Base-by-base conservation (phyloP, 176 grass and related monocot species). In the Oryza longistaminata region DNA sequence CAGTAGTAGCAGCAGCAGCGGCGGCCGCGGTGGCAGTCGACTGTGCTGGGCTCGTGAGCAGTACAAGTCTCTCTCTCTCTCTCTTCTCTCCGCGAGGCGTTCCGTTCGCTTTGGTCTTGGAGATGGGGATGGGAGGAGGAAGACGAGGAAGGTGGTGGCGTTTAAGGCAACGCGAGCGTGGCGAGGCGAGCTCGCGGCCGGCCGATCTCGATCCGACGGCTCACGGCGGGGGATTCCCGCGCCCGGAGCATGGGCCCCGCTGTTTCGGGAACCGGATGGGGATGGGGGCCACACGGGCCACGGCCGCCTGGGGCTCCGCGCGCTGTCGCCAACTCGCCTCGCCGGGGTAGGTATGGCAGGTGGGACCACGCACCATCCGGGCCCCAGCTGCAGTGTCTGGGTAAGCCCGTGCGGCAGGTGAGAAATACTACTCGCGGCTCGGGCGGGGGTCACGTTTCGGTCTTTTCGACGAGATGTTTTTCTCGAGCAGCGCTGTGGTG, bases 181-280 rank as follows among this genome's bases (percentile, higher is more conserved):
- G 45, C 58, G 10, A 4, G 25, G 13, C 4, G 3, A 58, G 27
- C 5, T 6, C 1, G 2, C 0, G 7, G 21, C 0, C 89, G 75
- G 66, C 17, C 40, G 85, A 87, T 87, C 7, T 9, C 1, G 64
- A 71, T 52, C 76, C 64, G 50, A 84, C 84, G 85, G 79, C 12
- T 42, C 0, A 4, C 2, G 0, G 12, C 0, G 0, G 68, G 48
- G 21, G 5, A 31, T 79, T 26, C 22, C 24, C 29, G 19, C 40
- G n/a, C 48, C 17, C 80, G 89, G 81, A 55, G 76, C 81, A 87
- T 84, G 85, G 81, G 81, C 7, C 76, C 81, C 31, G 40, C 70
- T 91, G 81, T 69, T 76, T 71, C 81, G 85, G 85, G 81, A 73
- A 26, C 4, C 65, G 71, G 78, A 25, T 21, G 45, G 66, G 34